These are phyloP conservation scores for Malassezia globosa DNA, from an alignment of 1,284 basidiomycete species.

Conservation along the genomic window DNA sequence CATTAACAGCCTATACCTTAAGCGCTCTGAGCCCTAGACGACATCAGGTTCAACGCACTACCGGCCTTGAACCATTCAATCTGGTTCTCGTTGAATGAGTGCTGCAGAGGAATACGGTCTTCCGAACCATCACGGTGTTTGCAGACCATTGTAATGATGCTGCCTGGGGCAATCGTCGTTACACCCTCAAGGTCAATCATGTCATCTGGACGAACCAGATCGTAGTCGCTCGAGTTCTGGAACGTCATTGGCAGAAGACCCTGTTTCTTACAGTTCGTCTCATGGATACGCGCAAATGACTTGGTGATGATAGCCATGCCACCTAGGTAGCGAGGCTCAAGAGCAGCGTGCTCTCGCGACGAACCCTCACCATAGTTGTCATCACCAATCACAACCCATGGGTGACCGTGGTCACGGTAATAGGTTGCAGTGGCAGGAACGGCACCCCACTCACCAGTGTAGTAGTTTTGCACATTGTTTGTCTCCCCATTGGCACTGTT, in stretches of 20 bases:
- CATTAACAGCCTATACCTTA: not conserved
- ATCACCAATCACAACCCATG: slow-evolving; percentile 79
- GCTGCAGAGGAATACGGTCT: slow-evolving; percentile 40
- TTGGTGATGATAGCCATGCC: slow-evolving; percentile 88
- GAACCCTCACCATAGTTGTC: slow-evolving; percentile 94
- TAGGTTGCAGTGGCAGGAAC: slow-evolving; percentile 73
- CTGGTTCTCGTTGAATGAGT: slow-evolving; percentile 46
- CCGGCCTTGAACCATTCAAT: slow-evolving; percentile 46
- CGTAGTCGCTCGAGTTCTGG: slow-evolving; percentile 42
- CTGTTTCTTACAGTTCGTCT: slow-evolving; percentile 75
- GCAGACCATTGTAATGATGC: slow-evolving; percentile 34
- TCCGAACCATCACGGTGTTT: slow-evolving; percentile 43
- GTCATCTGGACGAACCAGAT: slow-evolving; percentile 40
- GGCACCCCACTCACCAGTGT: slow-evolving; percentile 72
- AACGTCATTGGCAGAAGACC: slow-evolving; percentile 44
- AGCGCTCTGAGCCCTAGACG: slow-evolving; percentile 22
- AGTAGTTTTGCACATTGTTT: slow-evolving; percentile 82
- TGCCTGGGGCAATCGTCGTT: slow-evolving; percentile 38
- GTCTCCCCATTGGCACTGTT: slow-evolving; percentile 89
- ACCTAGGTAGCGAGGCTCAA: slow-evolving; percentile 92
- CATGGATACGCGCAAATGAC: slow-evolving; percentile 96
- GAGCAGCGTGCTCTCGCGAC: slow-evolving; percentile 92
- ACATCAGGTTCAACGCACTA: slow-evolving; percentile 43
- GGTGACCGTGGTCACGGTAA: slow-evolving; percentile 79
- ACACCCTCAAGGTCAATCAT: slow-evolving; percentile 39